Base-by-base conservation (phyloP, 2,329 filamentous ascomycete genomes). In the Fusarium verrucosum region DNA sequence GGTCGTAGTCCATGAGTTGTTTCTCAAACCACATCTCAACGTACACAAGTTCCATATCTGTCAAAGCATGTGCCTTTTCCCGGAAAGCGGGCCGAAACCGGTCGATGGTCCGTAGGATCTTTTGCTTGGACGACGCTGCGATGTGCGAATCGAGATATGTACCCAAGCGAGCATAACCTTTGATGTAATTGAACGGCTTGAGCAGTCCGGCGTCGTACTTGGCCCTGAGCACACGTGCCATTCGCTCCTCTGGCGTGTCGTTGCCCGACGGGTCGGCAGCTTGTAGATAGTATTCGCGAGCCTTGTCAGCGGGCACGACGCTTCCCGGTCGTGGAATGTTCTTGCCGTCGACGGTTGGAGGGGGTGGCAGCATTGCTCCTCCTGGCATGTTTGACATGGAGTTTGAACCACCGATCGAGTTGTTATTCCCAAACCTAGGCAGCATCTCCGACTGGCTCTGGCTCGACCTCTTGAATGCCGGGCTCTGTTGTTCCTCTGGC, bases 11-110 rank as follows among this genome's bases (percentile, higher is more conserved):
- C 91, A 98, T 95, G 69, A 99, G 80, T 65, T 92, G 95, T 72
- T 91, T 88, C 77, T 99, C 95, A 74, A 99, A 98, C 94, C 95
- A 98, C 92, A 98, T 97, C 79, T 99, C 95, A 11, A 98, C 94
- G 58, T 94, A 88, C 25, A 98, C 89, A 23, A 99, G 86, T 77
- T 99, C 92, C 75, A 97, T 91, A 77, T 99, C 95, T 3, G 92
- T 97, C 73, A 98, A 82, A 30, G 85, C 89, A 67, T 98, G 93
- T 75, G 96, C 94, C 79, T 96, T 93, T 77, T 98, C 94, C 62
- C 95, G 87, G 73, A 99, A 99, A 74, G 96, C 97, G 16, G 95
- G 95, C 41, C 95, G 85, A 78, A 99, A 99, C 54, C 92, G 89
- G 77, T 97, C 92, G 38, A 99, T 85, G 73, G 97, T 94, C 59